phyloP scores from a whole-genome alignment of 176 grass and related monocot genomes.

The Aegilops umbellulata region DNA sequence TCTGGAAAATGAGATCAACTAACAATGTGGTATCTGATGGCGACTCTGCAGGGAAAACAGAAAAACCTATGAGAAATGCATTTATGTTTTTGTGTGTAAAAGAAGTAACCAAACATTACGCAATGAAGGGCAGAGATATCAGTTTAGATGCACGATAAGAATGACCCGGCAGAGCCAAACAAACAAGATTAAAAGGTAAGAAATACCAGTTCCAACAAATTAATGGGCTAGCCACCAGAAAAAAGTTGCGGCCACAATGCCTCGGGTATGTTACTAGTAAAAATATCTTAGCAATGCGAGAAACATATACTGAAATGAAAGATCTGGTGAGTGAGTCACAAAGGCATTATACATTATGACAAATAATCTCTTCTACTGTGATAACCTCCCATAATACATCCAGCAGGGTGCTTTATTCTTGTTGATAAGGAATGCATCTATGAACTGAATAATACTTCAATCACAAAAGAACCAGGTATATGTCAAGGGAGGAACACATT shows the following conservation, averaged over 20 bases:
- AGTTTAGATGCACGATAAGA: neutral
- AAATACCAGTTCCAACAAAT: neutral
- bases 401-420: neutral
- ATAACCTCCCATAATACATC: neutral
- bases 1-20: conserved; percentile 89
- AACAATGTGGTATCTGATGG: conserved; percentile 50
- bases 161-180: neutral
- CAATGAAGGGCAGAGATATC: neutral
- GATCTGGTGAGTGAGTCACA: neutral
- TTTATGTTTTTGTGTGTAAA: neutral
- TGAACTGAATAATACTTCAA: neutral
- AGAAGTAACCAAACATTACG: neutral
- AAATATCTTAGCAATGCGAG: neutral
- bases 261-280: neutral
- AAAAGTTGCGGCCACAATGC: neutral
- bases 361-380: neutral
- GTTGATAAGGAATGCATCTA: neutral
- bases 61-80: conserved; percentile 18
- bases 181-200: neutral
- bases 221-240: neutral
- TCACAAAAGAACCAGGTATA: neutral
- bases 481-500: neutral
- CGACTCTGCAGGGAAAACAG: conserved; percentile 46
- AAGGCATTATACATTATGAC: neutral
- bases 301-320: neutral